A percentile compares a stretch with the other conserved stretches of the same genome.
Conservation (phyloP, 1,284 basidiomycete species). For the Sporisorium exsertum region DNA sequence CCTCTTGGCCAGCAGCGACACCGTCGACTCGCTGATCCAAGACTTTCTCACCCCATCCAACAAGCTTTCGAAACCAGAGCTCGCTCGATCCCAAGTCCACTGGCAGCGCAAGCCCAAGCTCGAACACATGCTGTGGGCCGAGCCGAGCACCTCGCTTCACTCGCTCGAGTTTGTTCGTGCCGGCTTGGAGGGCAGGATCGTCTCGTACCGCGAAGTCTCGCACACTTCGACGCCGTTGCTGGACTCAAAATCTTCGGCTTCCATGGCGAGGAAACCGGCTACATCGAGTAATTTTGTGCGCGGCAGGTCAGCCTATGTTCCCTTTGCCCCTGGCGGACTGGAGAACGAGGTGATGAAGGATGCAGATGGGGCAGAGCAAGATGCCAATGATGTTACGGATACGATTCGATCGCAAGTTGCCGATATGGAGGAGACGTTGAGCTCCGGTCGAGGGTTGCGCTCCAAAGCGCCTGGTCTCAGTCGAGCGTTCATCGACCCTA, state of each 20-base stretch:
- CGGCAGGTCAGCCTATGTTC: constrained; percentile 90
- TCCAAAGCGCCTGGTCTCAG: constrained; percentile 42
- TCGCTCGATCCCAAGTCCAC: constrained; percentile 38
- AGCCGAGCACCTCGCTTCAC: constrained; percentile 51
- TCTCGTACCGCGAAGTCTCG: constrained; percentile 57
- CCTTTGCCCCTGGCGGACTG: constrained; percentile 69
- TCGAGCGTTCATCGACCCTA: constrained; percentile 40
- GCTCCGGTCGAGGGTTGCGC: constrained; percentile 39
- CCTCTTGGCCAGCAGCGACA: constrained; percentile 8
- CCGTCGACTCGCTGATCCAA: constrained; percentile 23
- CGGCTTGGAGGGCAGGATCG: constrained; percentile 63
- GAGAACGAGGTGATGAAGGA: constrained; percentile 53
- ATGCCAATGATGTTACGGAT: constrained; percentile 21
- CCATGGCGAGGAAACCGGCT: constrained; percentile 84
- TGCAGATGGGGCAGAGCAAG: constrained; percentile 17
- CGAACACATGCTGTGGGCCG: constrained; percentile 55
- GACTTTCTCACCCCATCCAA: constrained; percentile 35
- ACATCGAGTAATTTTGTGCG: constrained; percentile 82
- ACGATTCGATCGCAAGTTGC: constrained; percentile 31
- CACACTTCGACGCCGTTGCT: constrained; percentile 34
- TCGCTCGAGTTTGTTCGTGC: constrained; percentile 64
- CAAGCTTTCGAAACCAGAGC: constrained; percentile 23
- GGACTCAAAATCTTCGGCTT: constrained; percentile 72
- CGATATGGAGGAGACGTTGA: constrained; percentile 49
- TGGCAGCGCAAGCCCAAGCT: constrained; percentile 49